Percentiles rank a stretch among this genome's conserved stretches.
Evolutionary conservation across 2,329 filamentous ascomycete genomes (phyloP).

Genomic region (Eutypella sp.): DNA sequence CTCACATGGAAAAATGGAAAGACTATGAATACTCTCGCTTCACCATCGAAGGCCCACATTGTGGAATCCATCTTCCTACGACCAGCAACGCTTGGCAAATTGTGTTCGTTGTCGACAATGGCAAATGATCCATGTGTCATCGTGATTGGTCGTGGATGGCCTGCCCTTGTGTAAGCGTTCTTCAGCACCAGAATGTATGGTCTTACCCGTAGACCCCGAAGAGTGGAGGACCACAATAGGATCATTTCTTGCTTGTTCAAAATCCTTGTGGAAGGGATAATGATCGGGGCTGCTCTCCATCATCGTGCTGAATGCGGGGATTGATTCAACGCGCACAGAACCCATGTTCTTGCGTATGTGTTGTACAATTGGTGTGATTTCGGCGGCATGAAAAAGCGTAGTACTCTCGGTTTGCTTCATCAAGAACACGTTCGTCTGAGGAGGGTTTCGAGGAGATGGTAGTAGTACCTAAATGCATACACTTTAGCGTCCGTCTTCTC

Average conservation of each 20-base stretch:
- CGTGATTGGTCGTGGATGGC: conserved; percentile 13
- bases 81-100: conserved; percentile 10
- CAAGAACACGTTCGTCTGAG: conserved; percentile 11
- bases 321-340: neutral
- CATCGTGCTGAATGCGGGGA: conserved; percentile 18
- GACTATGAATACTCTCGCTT: conserved; percentile 12
- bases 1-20: conserved; percentile 16
- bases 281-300: conserved; percentile 8
- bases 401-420: conserved; percentile 13
- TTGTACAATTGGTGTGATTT: conserved; percentile 11
- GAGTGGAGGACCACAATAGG: conserved; percentile 20
- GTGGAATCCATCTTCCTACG: conserved; percentile 11
- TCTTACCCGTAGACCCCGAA: conserved; percentile 20
- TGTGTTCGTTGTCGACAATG: conserved; percentile 10
- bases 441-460: conserved; percentile 18
- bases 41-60: conserved; percentile 14
- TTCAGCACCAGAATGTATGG: neutral
- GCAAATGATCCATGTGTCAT: conserved; percentile 17
- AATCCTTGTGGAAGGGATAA: conserved; percentile 14
- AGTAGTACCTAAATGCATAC: conserved; percentile 18
- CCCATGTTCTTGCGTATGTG: neutral
- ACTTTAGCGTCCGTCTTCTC: too few relatives aligned
- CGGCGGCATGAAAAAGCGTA: conserved; percentile 13
- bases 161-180: conserved; percentile 1
- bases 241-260: conserved; percentile 14